These are phyloP conservation scores for Balakata baccata DNA, from an alignment of 345 rosid genomes.

Conservation along the genomic window DNA sequence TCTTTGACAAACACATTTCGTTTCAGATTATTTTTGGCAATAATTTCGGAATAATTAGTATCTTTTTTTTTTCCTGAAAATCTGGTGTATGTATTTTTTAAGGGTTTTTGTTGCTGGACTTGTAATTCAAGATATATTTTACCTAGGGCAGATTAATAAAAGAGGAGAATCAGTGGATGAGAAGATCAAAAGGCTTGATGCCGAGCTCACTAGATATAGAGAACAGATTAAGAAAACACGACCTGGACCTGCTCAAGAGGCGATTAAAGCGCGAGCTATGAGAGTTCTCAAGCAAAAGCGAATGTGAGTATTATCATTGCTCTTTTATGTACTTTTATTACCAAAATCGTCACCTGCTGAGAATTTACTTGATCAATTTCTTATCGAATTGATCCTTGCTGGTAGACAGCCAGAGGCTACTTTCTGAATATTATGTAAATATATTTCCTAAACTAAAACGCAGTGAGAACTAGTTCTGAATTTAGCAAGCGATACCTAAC, in stretches of 20 bases:
- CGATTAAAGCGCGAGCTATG: constrained; percentile 83
- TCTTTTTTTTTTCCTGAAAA: too few relatives aligned
- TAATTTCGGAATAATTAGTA: too few relatives aligned
- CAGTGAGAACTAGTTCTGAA: too few relatives aligned
- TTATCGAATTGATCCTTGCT: background rate
- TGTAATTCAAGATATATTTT: background rate
- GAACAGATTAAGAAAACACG: constrained; percentile 85
- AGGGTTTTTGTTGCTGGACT: background rate
- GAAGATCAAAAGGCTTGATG: constrained; percentile 72
- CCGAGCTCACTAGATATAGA: constrained; percentile 65
- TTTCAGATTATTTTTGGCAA: too few relatives aligned
- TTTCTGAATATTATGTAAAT: background rate
- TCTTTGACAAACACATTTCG: too few relatives aligned
- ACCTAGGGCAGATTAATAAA: constrained; percentile 55
- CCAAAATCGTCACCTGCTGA: background rate
- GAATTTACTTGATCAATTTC: background rate
- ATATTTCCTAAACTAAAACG: too few relatives aligned
- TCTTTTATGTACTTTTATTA: background rate
- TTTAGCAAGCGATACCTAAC: too few relatives aligned
- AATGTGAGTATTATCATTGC: constrained; percentile 39
- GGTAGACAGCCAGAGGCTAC: background rate
- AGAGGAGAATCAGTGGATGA: constrained; percentile 92
- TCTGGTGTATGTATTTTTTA: background rate
- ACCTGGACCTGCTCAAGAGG: constrained; percentile 95
- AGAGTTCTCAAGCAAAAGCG: constrained; percentile 88